Evolutionary conservation across 2,329 filamentous ascomycete genomes (phyloP), one percentile per base, ranked within the genome.

Genomic region (Penicillium hordei): DNA sequence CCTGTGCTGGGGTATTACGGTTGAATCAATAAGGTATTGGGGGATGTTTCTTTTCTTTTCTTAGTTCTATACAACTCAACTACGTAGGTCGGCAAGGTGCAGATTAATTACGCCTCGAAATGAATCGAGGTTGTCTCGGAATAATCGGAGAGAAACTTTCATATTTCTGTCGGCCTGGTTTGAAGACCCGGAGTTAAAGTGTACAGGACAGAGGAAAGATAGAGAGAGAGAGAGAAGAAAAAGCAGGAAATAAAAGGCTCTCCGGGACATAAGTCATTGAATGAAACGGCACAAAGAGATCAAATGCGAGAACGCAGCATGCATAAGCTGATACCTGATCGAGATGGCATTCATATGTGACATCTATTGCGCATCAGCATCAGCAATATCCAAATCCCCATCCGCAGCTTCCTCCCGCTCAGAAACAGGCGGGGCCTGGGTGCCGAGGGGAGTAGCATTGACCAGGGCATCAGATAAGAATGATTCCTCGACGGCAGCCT

Each of bases 401-500:
- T 71, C 70, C 31, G 57, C 66, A 39, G 54, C 57, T 5, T 53
- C 59, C 21, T 61, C 60, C 15, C 50, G 57, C 43, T 46, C 52
- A 55, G 73, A 73, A 39, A 72, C 70, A 33, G 66, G 29, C 25
- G 53, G 53, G 5, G 53, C 48, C 23, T 51, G 65, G 5, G 76
- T 78, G 5, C 76, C 76, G 31, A 77, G 65, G 1, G 76, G 76
- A 19, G 72, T 75, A 12, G 82, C 79, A 58, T 77, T 76, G 4
- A 81, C 76, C 51, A 83, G 79, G 19, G 79, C 79, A 65, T 86
- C 85, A 12, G 79, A 78, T 19, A 87, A 82, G 59, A 85, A 82
- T 0, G 89, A 84, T 76, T 97, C 92, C 77, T 97, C 93, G 15
- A 97, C 90, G 3, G 90, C 90, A 15, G 85, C 85, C 75, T 91